phyloP scores from a whole-genome alignment of 306 rosid species.

The Ceratonia siliqua region DNA sequence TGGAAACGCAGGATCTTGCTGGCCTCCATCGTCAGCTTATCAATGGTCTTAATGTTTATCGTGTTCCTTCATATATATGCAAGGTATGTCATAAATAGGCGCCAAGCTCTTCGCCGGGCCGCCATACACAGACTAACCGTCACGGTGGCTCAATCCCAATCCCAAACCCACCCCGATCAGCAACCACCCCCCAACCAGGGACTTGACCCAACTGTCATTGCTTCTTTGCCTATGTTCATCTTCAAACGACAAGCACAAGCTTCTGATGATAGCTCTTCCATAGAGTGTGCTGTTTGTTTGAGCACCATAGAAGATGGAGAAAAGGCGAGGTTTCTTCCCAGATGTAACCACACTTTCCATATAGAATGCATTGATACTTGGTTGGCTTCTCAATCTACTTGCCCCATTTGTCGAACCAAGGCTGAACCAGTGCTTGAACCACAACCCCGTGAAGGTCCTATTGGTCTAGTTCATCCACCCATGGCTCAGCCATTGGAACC shows the following conservation, averaged over 20 bases:
- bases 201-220: slow-evolving; percentile 45
- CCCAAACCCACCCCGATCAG: slow-evolving; percentile 32
- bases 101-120: slow-evolving; percentile 66
- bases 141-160: slow-evolving; percentile 35
- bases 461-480: background rate
- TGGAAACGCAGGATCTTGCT: slow-evolving; percentile 62
- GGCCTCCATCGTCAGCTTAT: slow-evolving; percentile 58
- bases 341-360: slow-evolving; percentile 51
- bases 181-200: slow-evolving; percentile 37
- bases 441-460: slow-evolving; percentile 40
- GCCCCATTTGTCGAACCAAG: slow-evolving; percentile 52
- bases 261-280: background rate
- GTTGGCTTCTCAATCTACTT: slow-evolving; percentile 42
- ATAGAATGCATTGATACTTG: slow-evolving; percentile 48
- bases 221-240: slow-evolving; percentile 40
- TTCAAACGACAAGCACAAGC: too few species aligned
- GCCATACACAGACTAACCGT: slow-evolving; percentile 50
- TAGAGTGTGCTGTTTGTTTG: slow-evolving; percentile 55
- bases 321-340: slow-evolving; percentile 43
- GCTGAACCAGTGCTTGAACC: slow-evolving; percentile 39
- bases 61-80: slow-evolving; percentile 85
- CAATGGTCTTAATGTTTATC: slow-evolving; percentile 50
- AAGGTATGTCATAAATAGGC: slow-evolving; percentile 51
- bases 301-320: slow-evolving; percentile 42
- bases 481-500: slow-evolving; percentile 26